Base-by-base conservation (phyloP, 768 basidiomycete genomes). In the Stropharia rugosoannulata region DNA sequence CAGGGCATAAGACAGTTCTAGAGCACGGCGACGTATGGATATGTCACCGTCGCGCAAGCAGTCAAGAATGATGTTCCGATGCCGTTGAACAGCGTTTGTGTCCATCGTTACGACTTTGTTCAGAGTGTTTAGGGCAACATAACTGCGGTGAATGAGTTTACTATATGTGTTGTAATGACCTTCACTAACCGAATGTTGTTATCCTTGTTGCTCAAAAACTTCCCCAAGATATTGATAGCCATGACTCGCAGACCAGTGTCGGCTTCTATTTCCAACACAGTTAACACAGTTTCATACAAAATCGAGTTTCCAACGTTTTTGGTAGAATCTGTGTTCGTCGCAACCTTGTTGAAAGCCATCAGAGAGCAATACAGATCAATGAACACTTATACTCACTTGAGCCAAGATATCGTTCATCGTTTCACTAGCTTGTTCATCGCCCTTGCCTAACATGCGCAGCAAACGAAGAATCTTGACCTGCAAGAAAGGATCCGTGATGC, bases 251-350 rank as follows among this genome's bases (percentile, higher is more conserved):
- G 75, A 16, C 95, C 94, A 40, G 85, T 89, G 68, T 99, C 97
- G 10, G 97, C 95, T 65, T 99, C 95, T 58, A 98, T 98, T 62
- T 99, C 96, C 45, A 99, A 79, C 15, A 99, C 89, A 1, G 95
- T 94, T 59, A 98, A 79, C 5, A 98, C 96, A 0, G 96, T 96
- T 74, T 99, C 97, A 69, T 99, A 99, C 32, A 99, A 73, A 59
- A 99, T 98, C 3, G 96, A 88, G 70, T 98, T 98, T 50, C 97
- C 97, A 62, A 98, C 97, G 65, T 98, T 99, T 75, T 99, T 99
- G 5, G 90, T 86, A 4, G 90, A 89, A 64, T 99, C 97, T 0
- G 97, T 99, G 70, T 98, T 99, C 1, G 97, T 98, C n/a, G 97
- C 97, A 35, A 99, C 95, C 90, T 95, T 65, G 16, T 39, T 42